These are phyloP conservation scores for Ceratobasidium sp. DNA, from an alignment of 1,284 basidiomycete genomes.

Conservation along the genomic window DNA sequence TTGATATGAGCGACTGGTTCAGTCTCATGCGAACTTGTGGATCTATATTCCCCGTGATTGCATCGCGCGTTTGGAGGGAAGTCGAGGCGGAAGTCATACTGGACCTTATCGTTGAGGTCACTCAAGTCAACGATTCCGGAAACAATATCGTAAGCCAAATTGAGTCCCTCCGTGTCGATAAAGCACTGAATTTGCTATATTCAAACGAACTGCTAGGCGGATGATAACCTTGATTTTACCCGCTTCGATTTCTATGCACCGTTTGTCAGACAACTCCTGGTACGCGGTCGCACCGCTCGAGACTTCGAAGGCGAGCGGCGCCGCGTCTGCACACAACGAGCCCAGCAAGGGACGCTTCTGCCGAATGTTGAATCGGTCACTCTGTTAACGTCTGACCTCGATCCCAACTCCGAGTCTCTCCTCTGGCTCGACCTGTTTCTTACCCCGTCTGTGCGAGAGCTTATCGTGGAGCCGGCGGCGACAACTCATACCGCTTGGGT, in stretches of 20 bases:
- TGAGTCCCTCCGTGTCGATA: too few relatives aligned
- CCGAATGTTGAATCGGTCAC: constrained; percentile 20
- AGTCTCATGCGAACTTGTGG: background rate
- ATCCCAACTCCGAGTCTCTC: constrained; percentile 20
- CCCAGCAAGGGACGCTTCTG: background rate
- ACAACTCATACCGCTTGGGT: background rate
- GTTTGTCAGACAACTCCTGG: constrained; percentile 23
- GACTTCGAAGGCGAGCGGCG: constrained; percentile 14
- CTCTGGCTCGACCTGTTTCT: constrained; percentile 26
- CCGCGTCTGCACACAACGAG: background rate
- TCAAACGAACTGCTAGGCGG: too few relatives aligned
- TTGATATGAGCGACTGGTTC: background rate
- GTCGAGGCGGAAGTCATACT: background rate
- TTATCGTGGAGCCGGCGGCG: background rate
- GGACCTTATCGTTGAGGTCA: background rate
- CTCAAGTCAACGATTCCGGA: background rate
- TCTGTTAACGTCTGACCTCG: constrained; percentile 10
- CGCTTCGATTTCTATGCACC: constrained; percentile 39
- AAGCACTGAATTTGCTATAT: too few relatives aligned
- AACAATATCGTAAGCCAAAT: too few relatives aligned
- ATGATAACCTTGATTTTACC: background rate
- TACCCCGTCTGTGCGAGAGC: background rate
- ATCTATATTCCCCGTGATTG: background rate
- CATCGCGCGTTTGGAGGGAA: constrained; percentile 7
- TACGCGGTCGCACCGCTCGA: constrained; percentile 24